Percentiles rank a stretch among this genome's conserved stretches.
phyloP scores from a whole-genome alignment of 1,284 basidiomycete species.

The Sporisorium sorghi region DNA sequence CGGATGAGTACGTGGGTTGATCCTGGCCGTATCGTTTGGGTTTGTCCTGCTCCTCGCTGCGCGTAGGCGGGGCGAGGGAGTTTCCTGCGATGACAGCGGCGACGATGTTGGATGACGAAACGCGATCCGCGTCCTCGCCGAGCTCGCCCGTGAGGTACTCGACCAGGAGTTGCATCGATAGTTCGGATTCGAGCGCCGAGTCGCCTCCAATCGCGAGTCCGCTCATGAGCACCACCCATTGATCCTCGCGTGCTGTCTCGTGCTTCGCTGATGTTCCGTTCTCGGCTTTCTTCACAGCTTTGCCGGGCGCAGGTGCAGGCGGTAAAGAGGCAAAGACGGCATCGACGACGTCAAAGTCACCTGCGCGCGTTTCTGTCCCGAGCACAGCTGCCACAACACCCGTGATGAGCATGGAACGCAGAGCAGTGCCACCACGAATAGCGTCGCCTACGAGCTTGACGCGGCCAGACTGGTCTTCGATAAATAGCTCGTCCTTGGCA shows the following conservation, averaged over 20 bases:
- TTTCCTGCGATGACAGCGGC: conserved; percentile 62
- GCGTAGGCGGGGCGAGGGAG: conserved; percentile 38
- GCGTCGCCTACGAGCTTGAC: conserved; percentile 84
- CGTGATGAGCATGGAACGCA: conserved; percentile 58
- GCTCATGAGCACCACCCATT: conserved; percentile 64
- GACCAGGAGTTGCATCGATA: conserved; percentile 55
- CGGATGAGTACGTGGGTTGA: conserved; percentile 33
- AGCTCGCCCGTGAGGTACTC: conserved; percentile 89
- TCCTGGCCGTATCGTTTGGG: conserved; percentile 49
- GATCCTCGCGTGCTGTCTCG: conserved; percentile 13
- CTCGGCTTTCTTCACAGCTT: not conserved
- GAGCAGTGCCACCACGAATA: conserved; percentile 32
- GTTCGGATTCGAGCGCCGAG: conserved; percentile 45
- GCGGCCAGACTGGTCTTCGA: conserved; percentile 95
- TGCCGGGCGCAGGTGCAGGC: not conserved
- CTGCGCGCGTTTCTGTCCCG: conserved; percentile 86
- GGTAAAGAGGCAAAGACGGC: conserved; percentile 79
- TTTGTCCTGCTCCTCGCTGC: conserved; percentile 39
- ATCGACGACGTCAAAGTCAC: conserved; percentile 96
- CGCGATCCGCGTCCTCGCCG: conserved; percentile 73
- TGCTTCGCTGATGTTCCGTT: conserved; percentile 9
- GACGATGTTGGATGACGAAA: conserved; percentile 34
- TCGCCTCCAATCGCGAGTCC: conserved; percentile 72
- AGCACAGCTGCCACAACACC: conserved; percentile 85
- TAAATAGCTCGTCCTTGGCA: conserved; percentile 81